These are phyloP conservation scores for Nepenthes gracilis DNA, from an alignment of 148 eudicot species.

Conservation along the genomic window DNA sequence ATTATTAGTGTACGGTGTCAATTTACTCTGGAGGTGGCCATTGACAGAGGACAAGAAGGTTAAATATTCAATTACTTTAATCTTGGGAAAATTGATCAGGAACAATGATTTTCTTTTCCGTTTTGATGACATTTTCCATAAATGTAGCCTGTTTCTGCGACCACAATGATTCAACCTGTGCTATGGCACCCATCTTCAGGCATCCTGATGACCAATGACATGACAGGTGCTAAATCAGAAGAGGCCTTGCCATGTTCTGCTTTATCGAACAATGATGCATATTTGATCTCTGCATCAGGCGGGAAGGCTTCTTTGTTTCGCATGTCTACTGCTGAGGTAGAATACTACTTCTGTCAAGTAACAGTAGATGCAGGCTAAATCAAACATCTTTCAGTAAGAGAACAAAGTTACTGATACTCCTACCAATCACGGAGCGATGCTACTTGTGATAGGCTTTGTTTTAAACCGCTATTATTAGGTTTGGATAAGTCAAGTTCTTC, in stretches of 20 bases:
- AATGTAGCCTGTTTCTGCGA: slow-evolving; percentile 11
- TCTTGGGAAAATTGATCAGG: background rate
- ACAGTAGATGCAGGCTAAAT: too few species aligned
- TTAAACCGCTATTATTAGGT: background rate
- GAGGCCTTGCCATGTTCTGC: slow-evolving; percentile 34
- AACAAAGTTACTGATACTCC: too few species aligned
- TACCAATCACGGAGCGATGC: background rate
- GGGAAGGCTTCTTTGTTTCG: slow-evolving; percentile 39
- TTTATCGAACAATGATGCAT: slow-evolving; percentile 46
- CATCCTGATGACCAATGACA: slow-evolving; percentile 33
- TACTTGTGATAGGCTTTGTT: background rate
- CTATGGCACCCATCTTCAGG: slow-evolving; percentile 43
- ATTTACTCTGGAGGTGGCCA: slow-evolving; percentile 45
- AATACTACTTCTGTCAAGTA: background rate
- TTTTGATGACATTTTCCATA: background rate
- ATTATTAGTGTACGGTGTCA: slow-evolving; percentile 36
- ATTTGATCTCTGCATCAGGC: slow-evolving; percentile 46
- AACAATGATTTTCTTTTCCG: background rate
- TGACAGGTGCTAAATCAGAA: slow-evolving; percentile 20
- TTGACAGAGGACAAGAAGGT: slow-evolving; percentile 32
- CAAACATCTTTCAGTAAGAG: too few species aligned
- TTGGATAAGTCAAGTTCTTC: background rate
- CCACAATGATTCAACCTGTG: slow-evolving; percentile 26
- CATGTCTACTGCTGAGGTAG: slow-evolving; percentile 41
- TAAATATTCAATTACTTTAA: background rate